A percentile compares a stretch with the other conserved stretches of the same genome.
phyloP scores from a whole-genome alignment of 257 asterid species.

The Penstemon eatonii region DNA sequence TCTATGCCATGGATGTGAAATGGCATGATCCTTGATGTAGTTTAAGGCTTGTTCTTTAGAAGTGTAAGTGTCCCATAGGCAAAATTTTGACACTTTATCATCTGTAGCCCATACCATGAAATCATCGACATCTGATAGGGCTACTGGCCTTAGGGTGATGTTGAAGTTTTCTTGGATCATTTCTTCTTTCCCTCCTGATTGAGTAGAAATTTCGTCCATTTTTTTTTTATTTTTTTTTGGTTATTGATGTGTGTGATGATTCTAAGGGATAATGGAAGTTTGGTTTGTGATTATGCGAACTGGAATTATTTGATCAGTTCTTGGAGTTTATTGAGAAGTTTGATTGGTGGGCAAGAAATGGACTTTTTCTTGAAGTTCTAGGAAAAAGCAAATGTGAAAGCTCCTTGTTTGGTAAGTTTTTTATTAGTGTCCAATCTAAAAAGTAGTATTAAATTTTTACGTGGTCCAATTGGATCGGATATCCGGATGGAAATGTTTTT shows the following conservation, averaged over 20 bases:
- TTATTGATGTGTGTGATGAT: neutral
- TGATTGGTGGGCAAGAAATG: neutral
- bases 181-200: conserved; percentile 19
- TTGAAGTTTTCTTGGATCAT: conserved; percentile 18
- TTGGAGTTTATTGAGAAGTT: neutral
- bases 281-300: neutral
- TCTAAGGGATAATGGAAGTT: too few relatives aligned
- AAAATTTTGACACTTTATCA: conserved; percentile 40
- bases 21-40: conserved; percentile 31
- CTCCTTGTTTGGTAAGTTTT: too few relatives aligned
- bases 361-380: neutral
- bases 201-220: conserved; percentile 19
- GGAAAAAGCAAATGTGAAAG: too few relatives aligned
- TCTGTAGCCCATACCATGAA: conserved; percentile 54
- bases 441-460: too few relatives aligned
- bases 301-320: neutral
- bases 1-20: conserved; percentile 36
- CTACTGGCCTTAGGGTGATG: conserved; percentile 36
- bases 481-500: too few relatives aligned
- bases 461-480: too few relatives aligned
- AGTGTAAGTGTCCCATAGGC: conserved; percentile 47
- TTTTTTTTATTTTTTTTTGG: too few relatives aligned
- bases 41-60: conserved; percentile 30
- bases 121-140: conserved; percentile 47
- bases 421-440: too few relatives aligned